These are phyloP conservation scores for Pseudozyma sp. DNA, from an alignment of 1,284 basidiomycete species.

Conservation along the genomic window DNA sequence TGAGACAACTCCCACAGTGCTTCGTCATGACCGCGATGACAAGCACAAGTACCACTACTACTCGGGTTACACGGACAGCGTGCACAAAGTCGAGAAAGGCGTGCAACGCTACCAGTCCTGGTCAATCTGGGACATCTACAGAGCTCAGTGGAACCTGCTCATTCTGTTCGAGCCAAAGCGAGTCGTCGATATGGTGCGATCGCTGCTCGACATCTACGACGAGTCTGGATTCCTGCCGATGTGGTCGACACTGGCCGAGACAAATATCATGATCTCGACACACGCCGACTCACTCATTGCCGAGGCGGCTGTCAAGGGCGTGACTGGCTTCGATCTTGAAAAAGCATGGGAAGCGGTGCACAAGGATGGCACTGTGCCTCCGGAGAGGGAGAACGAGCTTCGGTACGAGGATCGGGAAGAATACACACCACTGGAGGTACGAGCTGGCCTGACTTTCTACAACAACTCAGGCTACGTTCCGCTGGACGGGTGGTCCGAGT, in stretches of 20 bases:
- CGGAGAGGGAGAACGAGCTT: constrained; percentile 37
- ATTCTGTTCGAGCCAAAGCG: constrained; percentile 81
- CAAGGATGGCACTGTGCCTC: constrained; percentile 77
- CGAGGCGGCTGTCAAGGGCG: constrained; percentile 78
- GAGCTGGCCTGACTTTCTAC: constrained; percentile 81
- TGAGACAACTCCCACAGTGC: background rate
- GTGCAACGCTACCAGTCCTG: constrained; percentile 80
- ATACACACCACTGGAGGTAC: constrained; percentile 74
- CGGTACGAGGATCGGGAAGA: constrained; percentile 80
- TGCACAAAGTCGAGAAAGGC: constrained; percentile 73
- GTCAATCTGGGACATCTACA: constrained; percentile 86
- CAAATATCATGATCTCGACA: constrained; percentile 81
- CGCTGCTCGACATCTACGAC: constrained; percentile 81
- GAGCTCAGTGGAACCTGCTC: constrained; percentile 82
- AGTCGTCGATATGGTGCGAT: constrained; percentile 79
- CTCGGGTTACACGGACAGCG: constrained; percentile 78
- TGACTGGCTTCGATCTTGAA: constrained; percentile 75
- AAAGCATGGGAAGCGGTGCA: constrained; percentile 80
- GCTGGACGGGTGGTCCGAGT: constrained; percentile 73
- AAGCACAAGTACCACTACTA: constrained; percentile 73
- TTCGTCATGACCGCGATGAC: constrained; percentile 14
- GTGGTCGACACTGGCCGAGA: constrained; percentile 87
- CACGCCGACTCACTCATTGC: constrained; percentile 84
- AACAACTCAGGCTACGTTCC: constrained; percentile 80
- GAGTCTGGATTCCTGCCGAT: constrained; percentile 86